These are phyloP conservation scores for Geotrichum candidum DNA, from an alignment of 1,139 yeast species.

Conservation along the genomic window DNA sequence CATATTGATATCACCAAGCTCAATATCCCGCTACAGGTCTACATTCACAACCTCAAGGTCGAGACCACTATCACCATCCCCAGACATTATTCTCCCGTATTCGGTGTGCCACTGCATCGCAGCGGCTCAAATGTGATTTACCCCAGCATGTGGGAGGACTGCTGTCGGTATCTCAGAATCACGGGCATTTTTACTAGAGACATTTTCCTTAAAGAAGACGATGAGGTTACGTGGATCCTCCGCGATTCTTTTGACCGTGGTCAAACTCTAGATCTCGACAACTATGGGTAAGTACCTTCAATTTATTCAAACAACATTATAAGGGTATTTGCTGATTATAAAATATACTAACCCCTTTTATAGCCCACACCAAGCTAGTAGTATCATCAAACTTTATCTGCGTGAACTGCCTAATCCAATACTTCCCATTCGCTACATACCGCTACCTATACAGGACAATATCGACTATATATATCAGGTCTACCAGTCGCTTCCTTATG, in stretches of 20 bases:
- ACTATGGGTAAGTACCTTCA: conserved; percentile 23
- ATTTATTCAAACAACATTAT: not conserved
- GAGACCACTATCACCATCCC: conserved; percentile 34
- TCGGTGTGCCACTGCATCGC: conserved; percentile 31
- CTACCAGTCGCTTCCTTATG: conserved; percentile 11
- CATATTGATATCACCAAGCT: conserved; percentile 67
- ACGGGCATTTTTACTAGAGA: conserved; percentile 21
- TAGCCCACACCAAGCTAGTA: conserved; percentile 23
- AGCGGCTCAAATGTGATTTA: conserved; percentile 14
- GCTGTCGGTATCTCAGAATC: conserved; percentile 24
- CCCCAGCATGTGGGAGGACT: conserved; percentile 33
- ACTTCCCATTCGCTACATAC: conserved; percentile 8
- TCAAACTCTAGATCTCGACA: conserved; percentile 34
- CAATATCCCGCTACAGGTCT: conserved; percentile 71
- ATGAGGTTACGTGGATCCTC: conserved; percentile 28
- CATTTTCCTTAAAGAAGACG: conserved; percentile 19
- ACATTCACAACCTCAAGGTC: conserved; percentile 44
- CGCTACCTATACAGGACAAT: conserved; percentile 8
- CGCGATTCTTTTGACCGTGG: conserved; percentile 37
- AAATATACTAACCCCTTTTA: conserved; percentile 4
- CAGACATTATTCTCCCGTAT: conserved; percentile 32
- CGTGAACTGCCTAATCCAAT: conserved; percentile 15
- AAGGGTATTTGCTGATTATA: not conserved
- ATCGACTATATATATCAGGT: conserved; percentile 7
- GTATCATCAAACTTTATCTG: conserved; percentile 12